phyloP scores from a whole-genome alignment of 495 filamentous ascomycete species.

The Penicillium coprophilum region DNA sequence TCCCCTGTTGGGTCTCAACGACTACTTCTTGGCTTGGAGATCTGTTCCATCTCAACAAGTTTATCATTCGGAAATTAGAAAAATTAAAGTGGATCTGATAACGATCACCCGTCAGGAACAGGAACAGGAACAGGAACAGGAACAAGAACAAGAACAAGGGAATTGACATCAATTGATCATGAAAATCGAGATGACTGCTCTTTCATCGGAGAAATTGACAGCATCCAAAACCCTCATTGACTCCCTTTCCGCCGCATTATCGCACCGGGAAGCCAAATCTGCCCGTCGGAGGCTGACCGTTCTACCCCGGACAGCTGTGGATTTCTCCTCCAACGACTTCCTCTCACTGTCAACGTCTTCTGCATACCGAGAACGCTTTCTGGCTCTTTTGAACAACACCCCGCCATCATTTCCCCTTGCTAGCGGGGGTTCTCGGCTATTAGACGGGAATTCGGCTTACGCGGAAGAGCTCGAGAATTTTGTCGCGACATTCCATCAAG shows the following conservation, averaged over 20 bases:
- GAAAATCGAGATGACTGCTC: neutral
- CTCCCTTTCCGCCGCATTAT: conserved; percentile 39
- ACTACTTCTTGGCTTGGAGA: neutral
- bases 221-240: conserved; percentile 31
- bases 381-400: conserved; percentile 32
- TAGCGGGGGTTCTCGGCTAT: conserved; percentile 44
- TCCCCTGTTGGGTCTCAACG: neutral
- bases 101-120: no score
- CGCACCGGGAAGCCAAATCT: conserved; percentile 42
- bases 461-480: conserved; percentile 61
- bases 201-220: neutral
- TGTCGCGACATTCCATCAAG: conserved; percentile 67
- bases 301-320: conserved; percentile 32
- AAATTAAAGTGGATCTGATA: neutral
- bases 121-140: neutral
- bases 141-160: neutral
- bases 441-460: conserved; percentile 66
- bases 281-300: conserved; percentile 48
- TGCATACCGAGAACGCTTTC: conserved; percentile 30
- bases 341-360: conserved; percentile 43
- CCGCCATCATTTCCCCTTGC: conserved; percentile 38
- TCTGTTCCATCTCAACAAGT: neutral
- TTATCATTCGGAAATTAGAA: neutral
- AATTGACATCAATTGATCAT: neutral
- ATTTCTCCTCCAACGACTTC: conserved; percentile 52